Conservation (phyloP, 768 basidiomycete genomes). For the Termitomyces sp. region DNA sequence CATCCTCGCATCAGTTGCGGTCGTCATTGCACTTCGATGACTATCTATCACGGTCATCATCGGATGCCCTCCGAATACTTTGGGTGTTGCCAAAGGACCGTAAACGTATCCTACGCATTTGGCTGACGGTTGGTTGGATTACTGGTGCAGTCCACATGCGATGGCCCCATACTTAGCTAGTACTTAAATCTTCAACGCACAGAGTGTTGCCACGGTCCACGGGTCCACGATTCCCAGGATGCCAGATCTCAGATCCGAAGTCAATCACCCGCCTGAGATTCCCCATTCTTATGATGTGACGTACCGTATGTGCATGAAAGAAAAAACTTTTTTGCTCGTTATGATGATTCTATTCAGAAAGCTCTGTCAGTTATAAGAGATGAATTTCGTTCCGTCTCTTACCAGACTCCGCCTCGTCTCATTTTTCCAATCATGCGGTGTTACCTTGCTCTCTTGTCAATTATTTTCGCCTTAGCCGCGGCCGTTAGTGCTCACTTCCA, state of each 20-base stretch:
- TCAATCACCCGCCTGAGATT: too few species aligned
- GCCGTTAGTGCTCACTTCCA: constrained; percentile 73
- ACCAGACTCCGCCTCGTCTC: not conserved
- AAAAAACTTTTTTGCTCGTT: constrained; percentile 23
- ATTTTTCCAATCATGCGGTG: constrained; percentile 7
- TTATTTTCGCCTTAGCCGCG: constrained; percentile 36
- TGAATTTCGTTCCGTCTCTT: not conserved
- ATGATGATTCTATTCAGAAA: not conserved
- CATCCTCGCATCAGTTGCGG: not conserved
- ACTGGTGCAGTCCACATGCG: too few species aligned
- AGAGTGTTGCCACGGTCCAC: not conserved
- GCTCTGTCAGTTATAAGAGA: not conserved
- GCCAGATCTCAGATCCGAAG: not conserved
- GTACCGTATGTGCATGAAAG: too few species aligned
- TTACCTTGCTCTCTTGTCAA: constrained; percentile 23
- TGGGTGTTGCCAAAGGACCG: too few species aligned
- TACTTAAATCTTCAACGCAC: too few species aligned
- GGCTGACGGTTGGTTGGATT: too few species aligned
- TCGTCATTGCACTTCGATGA: not conserved
- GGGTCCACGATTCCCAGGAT: not conserved
- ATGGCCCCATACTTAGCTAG: too few species aligned
- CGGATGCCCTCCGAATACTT: too few species aligned
- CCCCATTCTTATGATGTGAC: too few species aligned
- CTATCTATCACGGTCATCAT: too few species aligned
- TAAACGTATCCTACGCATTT: too few species aligned